phyloP scores from a whole-genome alignment of 129 eudicot species.

The Arctium minus region DNA sequence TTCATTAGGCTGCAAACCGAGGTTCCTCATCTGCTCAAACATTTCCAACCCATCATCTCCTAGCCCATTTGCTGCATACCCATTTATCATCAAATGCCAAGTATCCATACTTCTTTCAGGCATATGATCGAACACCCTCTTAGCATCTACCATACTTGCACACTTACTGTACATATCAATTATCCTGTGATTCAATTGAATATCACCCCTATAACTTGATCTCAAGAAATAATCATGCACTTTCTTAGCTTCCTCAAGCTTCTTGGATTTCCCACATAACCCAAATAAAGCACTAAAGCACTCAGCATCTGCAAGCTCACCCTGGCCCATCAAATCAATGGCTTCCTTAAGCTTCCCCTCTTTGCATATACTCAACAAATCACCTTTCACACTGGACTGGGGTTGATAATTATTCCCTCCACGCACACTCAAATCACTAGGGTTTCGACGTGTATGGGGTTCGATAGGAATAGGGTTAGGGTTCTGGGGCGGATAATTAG shows the following conservation, averaged over 20 bases:
- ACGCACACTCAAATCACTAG: background rate
- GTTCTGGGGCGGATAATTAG: constrained; percentile 6
- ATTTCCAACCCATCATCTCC: constrained; percentile 36
- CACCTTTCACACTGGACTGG: background rate
- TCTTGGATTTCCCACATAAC: constrained; percentile 29
- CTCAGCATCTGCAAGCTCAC: constrained; percentile 27
- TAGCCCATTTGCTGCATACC: constrained; percentile 32
- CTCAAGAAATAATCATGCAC: constrained; percentile 40
- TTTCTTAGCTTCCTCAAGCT: constrained; percentile 38
- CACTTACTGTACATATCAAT: constrained; percentile 39
- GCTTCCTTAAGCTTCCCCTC: constrained; percentile 36
- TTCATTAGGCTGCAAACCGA: constrained; percentile 22
- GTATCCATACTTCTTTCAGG: constrained; percentile 23
- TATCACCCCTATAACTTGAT: constrained; percentile 32
- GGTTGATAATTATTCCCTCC: background rate
- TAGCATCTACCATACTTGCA: constrained; percentile 39
- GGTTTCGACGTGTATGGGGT: background rate
- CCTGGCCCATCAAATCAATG: constrained; percentile 23
- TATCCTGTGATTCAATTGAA: constrained; percentile 16
- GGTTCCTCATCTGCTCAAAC: constrained; percentile 36
- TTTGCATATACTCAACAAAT: constrained; percentile 23
- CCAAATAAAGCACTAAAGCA: constrained; percentile 23
- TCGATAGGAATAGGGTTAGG: background rate
- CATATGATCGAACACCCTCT: constrained; percentile 39
- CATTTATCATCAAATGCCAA: constrained; percentile 30